Evolutionary conservation across 2,329 filamentous ascomycete genomes (phyloP), one percentile per base, ranked within the genome.

Genomic region (Penicillium sp.): DNA sequence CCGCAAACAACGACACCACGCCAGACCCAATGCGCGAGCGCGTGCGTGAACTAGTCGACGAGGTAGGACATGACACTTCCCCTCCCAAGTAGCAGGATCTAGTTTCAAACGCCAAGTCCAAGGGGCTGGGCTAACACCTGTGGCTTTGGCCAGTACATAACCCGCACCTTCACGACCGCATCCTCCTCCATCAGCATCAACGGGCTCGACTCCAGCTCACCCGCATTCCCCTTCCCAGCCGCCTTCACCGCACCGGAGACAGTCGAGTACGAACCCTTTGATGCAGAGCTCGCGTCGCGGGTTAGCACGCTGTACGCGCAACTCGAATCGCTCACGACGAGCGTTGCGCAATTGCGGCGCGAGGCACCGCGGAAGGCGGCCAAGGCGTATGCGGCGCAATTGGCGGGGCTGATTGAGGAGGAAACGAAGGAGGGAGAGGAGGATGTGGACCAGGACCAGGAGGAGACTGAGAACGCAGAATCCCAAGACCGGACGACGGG

Each of bases 181-280:
- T 73, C 77, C 22, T 65, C 74, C 47, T 79, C 75, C n/a, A 75
- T 82, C 53, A 75, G 71, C 62, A 79, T 82, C 62, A 82, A 82
- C 60, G 80, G 80, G 1, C 69, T 82, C 31, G 79, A 82, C 56
- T 67, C 69, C 50, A 64, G 69, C 2, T 71, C 72, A 0, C 64
- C 65, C 9, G 69, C 67, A 27, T 73, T 70, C 59, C 73, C 70
- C 1, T 73, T 70, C 58, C 69, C 66, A 33, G 73, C 67, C 6
- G 56, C 72, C 2, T 72, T 77, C 51, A 73, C 75, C 31, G 68
- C 75, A 5, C 71, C 70, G 6, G 78, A 80, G 63, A 76, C 77
- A n/a, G 68, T 81, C 59, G 78, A 81, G 63, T 81, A 81, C 64
- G 78, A 80, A 61, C 59, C 77, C 1, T 81, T 77, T 60, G 80